phyloP scores from a whole-genome alignment of 2,329 filamentous ascomycete species.

The Tolypocladium ophioglossoides region DNA sequence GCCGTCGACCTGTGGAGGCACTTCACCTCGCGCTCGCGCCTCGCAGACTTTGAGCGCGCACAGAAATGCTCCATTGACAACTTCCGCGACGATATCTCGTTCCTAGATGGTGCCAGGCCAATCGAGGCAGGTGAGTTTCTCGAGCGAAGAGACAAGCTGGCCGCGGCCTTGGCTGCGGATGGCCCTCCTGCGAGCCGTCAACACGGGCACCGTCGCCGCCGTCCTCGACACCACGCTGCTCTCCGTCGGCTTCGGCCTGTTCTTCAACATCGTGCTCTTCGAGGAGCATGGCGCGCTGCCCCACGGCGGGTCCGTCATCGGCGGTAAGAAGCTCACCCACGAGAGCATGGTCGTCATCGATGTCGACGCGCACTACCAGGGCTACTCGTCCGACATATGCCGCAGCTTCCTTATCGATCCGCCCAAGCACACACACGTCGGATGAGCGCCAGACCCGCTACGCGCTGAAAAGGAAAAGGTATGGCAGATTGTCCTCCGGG shows the following conservation, averaged over 20 bases:
- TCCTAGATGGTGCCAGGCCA: slow-evolving; percentile 34
- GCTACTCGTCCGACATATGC: slow-evolving; percentile 54
- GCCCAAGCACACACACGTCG: slow-evolving; percentile 5
- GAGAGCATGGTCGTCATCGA: slow-evolving; percentile 53
- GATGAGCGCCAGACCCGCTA: slow-evolving; percentile 9
- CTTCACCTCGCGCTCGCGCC: background rate
- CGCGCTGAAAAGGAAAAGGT: slow-evolving; percentile 42
- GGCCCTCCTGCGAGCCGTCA: slow-evolving; percentile 48
- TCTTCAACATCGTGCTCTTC: slow-evolving; percentile 56
- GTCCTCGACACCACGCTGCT: slow-evolving; percentile 45
- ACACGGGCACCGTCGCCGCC: slow-evolving; percentile 52
- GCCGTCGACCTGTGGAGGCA: background rate
- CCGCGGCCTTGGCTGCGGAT: slow-evolving; percentile 42
- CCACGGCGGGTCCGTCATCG: slow-evolving; percentile 41
- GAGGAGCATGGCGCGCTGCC: slow-evolving; percentile 43
- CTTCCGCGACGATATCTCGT: slow-evolving; percentile 36
- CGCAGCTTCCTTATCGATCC: slow-evolving; percentile 46
- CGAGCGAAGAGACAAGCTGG: slow-evolving; percentile 43
- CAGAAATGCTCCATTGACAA: slow-evolving; percentile 41
- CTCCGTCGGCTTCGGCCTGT: slow-evolving; percentile 42
- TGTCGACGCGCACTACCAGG: slow-evolving; percentile 49
- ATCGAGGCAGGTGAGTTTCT: slow-evolving; percentile 42
- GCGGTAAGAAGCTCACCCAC: slow-evolving; percentile 36
- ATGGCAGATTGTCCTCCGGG: slow-evolving; percentile 52
- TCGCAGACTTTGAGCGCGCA: slow-evolving; percentile 1